These are phyloP conservation scores for Boletus rubropictus DNA, from an alignment of 768 basidiomycete species.

Conservation along the genomic window DNA sequence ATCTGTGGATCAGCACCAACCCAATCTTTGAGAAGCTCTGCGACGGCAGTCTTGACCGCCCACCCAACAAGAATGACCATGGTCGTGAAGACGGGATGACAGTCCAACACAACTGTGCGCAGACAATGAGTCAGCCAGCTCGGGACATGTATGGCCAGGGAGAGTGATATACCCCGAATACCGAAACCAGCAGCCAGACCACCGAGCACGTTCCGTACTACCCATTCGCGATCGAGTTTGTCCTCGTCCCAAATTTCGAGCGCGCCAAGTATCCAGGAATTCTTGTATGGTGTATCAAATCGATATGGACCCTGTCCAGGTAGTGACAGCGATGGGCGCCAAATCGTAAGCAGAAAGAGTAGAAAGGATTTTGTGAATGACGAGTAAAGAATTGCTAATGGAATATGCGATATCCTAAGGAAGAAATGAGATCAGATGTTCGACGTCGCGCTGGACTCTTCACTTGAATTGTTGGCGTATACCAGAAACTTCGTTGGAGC, in stretches of 20 bases:
- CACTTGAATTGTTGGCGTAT: slow-evolving; percentile 62
- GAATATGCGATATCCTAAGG: slow-evolving; percentile 64
- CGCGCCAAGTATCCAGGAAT: slow-evolving; percentile 34
- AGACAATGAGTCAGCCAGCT: background rate
- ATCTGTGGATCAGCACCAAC: slow-evolving; percentile 52
- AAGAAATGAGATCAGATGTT: background rate
- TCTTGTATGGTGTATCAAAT: slow-evolving; percentile 26
- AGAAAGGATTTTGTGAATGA: slow-evolving; percentile 81
- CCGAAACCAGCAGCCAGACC: slow-evolving; percentile 88
- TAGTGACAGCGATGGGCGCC: slow-evolving; percentile 46
- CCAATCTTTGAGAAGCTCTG: slow-evolving; percentile 59
- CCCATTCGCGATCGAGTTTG: slow-evolving; percentile 75
- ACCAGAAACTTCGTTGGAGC: slow-evolving; percentile 35
- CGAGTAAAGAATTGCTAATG: slow-evolving; percentile 77
- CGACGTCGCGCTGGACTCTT: background rate
- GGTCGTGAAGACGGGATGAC: slow-evolving; percentile 68
- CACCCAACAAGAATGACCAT: slow-evolving; percentile 72
- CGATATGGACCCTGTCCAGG: slow-evolving; percentile 18
- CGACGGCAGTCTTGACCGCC: slow-evolving; percentile 60
- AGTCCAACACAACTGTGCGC: slow-evolving; percentile 65
- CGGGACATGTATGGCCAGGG: background rate
- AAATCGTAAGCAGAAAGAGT: slow-evolving; percentile 75
- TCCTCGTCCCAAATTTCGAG: slow-evolving; percentile 65
- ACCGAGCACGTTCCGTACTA: slow-evolving; percentile 76
- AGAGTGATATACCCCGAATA: slow-evolving; percentile 51